phyloP scores from a whole-genome alignment of 768 basidiomycete species.

The Suillus alpinus region DNA sequence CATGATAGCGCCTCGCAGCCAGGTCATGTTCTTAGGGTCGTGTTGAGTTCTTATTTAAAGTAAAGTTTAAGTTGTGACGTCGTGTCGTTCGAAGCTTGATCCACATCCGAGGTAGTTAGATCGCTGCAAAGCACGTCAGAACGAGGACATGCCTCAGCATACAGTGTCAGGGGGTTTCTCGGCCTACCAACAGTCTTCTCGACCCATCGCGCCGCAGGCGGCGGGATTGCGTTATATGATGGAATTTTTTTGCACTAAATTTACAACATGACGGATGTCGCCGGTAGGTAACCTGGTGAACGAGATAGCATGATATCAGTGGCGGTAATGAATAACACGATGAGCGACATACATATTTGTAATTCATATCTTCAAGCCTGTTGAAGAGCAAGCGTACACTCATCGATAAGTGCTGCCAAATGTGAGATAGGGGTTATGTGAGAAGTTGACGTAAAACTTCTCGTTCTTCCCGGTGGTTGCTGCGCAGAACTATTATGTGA shows the following conservation, averaged over 20 bases:
- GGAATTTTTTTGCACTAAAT: not conserved
- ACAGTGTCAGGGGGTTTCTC: not conserved
- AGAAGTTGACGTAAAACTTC: conserved; percentile 47
- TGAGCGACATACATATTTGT: not conserved
- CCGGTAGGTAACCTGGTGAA: not conserved
- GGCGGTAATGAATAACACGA: not conserved
- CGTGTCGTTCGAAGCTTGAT: not conserved
- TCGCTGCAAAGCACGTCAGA: not conserved
- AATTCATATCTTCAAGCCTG: not conserved
- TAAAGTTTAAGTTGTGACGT: not conserved
- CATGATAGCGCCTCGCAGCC: not conserved
- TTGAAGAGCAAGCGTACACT: not conserved
- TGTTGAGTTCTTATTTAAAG: not conserved
- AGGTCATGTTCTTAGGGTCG: not conserved
- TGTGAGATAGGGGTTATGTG: conserved; percentile 56
- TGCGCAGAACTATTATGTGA: conserved; percentile 45
- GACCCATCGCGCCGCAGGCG: not conserved
- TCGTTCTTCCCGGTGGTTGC: conserved; percentile 55
- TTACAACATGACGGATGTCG: not conserved
- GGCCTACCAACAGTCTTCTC: not conserved
- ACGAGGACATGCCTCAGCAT: not conserved
- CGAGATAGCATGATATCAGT: not conserved
- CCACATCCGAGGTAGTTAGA: not conserved
- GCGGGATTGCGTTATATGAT: too few species aligned
- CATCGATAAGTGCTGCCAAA: conserved; percentile 47